Evolutionary conservation across 2,329 filamentous ascomycete genomes (phyloP), one percentile per base, ranked within the genome.

Genomic region (Westerdykella ornata): DNA sequence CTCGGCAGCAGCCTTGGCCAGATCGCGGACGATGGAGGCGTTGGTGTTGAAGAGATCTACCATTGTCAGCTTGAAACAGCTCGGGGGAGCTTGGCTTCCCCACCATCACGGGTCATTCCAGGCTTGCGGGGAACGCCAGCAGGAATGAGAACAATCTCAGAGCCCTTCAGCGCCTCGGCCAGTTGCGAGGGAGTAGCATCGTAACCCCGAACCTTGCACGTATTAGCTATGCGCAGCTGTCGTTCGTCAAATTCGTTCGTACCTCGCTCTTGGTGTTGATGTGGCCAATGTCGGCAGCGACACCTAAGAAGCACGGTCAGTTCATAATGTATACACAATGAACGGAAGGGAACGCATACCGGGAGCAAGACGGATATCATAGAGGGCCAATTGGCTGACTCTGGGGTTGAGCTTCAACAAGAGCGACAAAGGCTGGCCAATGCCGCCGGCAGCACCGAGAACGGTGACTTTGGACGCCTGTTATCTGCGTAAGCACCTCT

Each of bases 21-120:
- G 82, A 73, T 97, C 92, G 67, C 90, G 89, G 69, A 98, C 92
- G 71, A 98, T 98, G 69, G 88, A 94, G 72, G 92, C 92, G 73
- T 98, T 98, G 80, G 90, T 98, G 83, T 97, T 97, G 88, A 98
- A 98, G 53, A 98, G 84, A 70, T 98, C 90, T 81, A 44, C 17
- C n/a, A 9, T 34, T 5, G 41, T 58, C 35, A 60, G 45, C 33
- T 26, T 32, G 40, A 41, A 22, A 32, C 34, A 31, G 12, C 30
- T 39, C 35, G 32, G 30, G 11, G 22, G 18, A 37, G 15, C 15
- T 20, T 32, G 26, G 14, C 12, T 15, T 11, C 39, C 72, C 49
- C 73, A 82, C 79, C 79, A 74, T 98, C 92, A 78, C 92, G 89
- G 75, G 86, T 94, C 92, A 98, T 98, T 74, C 92, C 92, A 69